These are phyloP conservation scores for Schwanniomyces polymorphus DNA, from an alignment of 805 yeast genomes.

Conservation along the genomic window DNA sequence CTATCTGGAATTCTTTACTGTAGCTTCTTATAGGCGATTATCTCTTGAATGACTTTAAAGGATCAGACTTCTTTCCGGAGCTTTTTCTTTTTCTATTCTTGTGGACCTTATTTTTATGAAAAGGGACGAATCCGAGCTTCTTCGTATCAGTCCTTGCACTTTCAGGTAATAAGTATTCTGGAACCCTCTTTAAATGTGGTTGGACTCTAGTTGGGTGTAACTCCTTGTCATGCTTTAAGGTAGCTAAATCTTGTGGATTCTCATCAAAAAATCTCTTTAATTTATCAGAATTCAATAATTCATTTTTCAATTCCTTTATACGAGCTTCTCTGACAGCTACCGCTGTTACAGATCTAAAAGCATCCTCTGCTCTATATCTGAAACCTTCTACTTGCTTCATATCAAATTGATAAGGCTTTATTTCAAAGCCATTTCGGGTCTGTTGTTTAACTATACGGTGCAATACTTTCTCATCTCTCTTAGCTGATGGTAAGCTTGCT, in stretches of 20 bases:
- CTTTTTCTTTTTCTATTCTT: conserved; percentile 41
- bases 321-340: conserved; percentile 92
- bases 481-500: conserved; percentile 68
- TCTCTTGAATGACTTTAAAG: conserved; percentile 52
- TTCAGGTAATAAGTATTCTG: conserved; percentile 86
- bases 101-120: conserved; percentile 51
- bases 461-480: conserved; percentile 84
- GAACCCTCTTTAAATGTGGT: conserved; percentile 85
- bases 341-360: conserved; percentile 90
- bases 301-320: conserved; percentile 82
- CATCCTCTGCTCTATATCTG: conserved; percentile 95
- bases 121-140: conserved; percentile 72
- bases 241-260: conserved; percentile 89
- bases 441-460: conserved; percentile 77
- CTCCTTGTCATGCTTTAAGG: conserved; percentile 89
- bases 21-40: background rate
- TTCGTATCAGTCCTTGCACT: conserved; percentile 58
- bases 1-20: background rate
- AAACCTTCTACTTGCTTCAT: conserved; percentile 91
- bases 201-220: conserved; percentile 81
- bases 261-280: conserved; percentile 94
- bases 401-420: conserved; percentile 89
- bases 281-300: conserved; percentile 83
- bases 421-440: conserved; percentile 65
- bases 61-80: conserved; percentile 52